These are phyloP conservation scores for Chalara sp. DNA, from an alignment of 2,329 filamentous ascomycete genomes.

Conservation along the genomic window DNA sequence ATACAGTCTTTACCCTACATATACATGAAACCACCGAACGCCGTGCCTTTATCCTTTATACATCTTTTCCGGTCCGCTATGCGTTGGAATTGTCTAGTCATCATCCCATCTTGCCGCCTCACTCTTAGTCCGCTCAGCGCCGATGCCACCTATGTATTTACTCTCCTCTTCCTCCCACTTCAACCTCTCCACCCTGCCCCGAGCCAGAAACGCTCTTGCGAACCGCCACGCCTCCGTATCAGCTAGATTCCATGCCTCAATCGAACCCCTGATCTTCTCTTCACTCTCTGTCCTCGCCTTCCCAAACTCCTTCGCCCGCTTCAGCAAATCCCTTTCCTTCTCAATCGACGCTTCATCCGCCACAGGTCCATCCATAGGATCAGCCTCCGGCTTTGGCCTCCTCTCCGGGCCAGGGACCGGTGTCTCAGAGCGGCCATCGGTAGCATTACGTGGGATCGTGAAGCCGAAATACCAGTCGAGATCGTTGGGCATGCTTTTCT, in stretches of 20 bases:
- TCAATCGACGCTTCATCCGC: conserved; percentile 43
- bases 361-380: conserved; percentile 41
- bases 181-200: conserved; percentile 53
- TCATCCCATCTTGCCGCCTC: too few species aligned
- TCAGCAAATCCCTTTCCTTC: conserved; percentile 49
- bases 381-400: conserved; percentile 42
- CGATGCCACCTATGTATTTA: conserved; percentile 43
- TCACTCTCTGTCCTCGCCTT: conserved; percentile 36
- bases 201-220: conserved; percentile 58
- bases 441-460: conserved; percentile 54
- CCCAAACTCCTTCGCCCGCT: conserved; percentile 43
- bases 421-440: conserved; percentile 47
- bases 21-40: too few species aligned
- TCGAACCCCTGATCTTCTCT: conserved; percentile 41
- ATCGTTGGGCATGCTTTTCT: conserved; percentile 51
- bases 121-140: too few species aligned
- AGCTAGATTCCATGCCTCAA: conserved; percentile 63
- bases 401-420: conserved; percentile 53
- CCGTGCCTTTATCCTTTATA: too few species aligned
- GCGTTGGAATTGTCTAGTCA: too few species aligned
- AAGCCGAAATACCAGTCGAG: conserved; percentile 91
- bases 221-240: conserved; percentile 77
- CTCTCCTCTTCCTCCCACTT: conserved; percentile 67
- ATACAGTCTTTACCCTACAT: too few species aligned
- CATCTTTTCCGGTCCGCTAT: too few species aligned